Conservation (phyloP, 2,329 filamentous ascomycete species). For the Lecanicillium sp. region DNA sequence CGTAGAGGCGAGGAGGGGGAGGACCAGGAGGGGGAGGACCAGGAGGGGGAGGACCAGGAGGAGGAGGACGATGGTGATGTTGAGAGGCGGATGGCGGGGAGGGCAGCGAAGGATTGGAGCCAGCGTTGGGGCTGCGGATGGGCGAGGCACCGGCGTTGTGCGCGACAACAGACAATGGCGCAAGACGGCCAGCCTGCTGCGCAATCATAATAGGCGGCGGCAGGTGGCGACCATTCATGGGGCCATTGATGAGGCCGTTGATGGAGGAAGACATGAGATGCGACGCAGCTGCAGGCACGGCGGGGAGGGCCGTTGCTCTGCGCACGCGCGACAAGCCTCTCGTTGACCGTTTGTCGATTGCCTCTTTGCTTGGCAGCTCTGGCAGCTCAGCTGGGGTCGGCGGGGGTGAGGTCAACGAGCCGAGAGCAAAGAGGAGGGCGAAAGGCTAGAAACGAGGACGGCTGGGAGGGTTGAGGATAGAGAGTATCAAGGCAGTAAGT, state of each 20-base stretch:
- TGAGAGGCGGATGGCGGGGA: not conserved
- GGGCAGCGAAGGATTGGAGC: not conserved
- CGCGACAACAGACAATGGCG: slow-evolving; percentile 5
- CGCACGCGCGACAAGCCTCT: not conserved
- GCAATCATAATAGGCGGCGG: slow-evolving; percentile 8
- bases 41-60: slow-evolving; percentile 4
- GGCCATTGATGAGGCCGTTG: too few relatives aligned
- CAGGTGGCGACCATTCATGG: slow-evolving; percentile 8
- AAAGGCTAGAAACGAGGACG: not conserved
- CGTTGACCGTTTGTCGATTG: too few relatives aligned
- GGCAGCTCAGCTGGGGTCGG: too few relatives aligned
- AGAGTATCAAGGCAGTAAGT: too few relatives aligned
- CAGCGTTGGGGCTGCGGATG: not conserved
- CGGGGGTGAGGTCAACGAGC: too few relatives aligned
- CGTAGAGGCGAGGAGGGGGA: too few relatives aligned
- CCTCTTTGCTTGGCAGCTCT: too few relatives aligned
- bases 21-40: too few relatives aligned
- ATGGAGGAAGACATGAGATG: too few relatives aligned
- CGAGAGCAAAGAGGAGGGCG: not conserved
- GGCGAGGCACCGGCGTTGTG: too few relatives aligned
- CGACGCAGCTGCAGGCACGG: too few relatives aligned
- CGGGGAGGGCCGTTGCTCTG: too few relatives aligned
- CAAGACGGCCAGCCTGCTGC: slow-evolving; percentile 7
- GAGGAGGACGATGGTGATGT: slow-evolving; percentile 2
- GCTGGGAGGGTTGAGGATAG: slow-evolving; percentile 3